Evolutionary conservation across 2,329 filamentous ascomycete species (phyloP).

Genomic region (Fusarium pseudoanthophilum): DNA sequence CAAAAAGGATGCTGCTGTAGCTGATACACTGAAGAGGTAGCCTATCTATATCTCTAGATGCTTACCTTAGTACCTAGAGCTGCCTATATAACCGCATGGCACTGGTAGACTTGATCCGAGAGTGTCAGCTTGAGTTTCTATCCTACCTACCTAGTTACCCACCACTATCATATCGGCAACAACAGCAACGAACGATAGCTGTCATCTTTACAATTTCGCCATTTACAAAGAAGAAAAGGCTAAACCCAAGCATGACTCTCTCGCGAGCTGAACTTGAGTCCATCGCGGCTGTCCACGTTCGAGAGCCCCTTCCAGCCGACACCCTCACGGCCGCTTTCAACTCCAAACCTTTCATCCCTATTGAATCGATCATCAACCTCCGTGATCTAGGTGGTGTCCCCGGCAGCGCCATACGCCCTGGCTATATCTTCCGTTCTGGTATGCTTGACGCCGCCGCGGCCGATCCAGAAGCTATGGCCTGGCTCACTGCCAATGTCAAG

Average conservation of each 20-base stretch:
- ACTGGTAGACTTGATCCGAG: not conserved
- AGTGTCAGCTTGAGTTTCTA: constrained; percentile 4
- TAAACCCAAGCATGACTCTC: constrained; percentile 30
- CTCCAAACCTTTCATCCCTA: constrained; percentile 58
- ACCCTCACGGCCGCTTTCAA: constrained; percentile 51
- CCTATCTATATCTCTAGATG: not conserved
- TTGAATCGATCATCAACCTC: constrained; percentile 62
- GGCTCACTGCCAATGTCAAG: constrained; percentile 52
- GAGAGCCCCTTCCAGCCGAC: constrained; percentile 51
- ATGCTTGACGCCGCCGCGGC: constrained; percentile 50
- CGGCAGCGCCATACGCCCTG: constrained; percentile 53
- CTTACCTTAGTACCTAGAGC: not conserved
- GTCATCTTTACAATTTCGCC: not conserved
- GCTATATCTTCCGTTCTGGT: constrained; percentile 60
- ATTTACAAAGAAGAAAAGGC: not conserved
- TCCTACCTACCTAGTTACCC: not conserved
- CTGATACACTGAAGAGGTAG: not conserved
- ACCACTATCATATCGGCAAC: not conserved
- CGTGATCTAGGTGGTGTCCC: constrained; percentile 62
- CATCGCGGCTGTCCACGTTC: constrained; percentile 57
- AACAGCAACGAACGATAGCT: not conserved
- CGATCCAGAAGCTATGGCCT: constrained; percentile 49
- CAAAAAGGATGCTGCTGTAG: not conserved
- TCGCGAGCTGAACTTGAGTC: constrained; percentile 45
- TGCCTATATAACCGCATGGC: not conserved